A percentile compares a stretch with the other conserved stretches of the same genome.
Conservation (phyloP, 2,329 filamentous ascomycete genomes). For the Penicillium sp. region DNA sequence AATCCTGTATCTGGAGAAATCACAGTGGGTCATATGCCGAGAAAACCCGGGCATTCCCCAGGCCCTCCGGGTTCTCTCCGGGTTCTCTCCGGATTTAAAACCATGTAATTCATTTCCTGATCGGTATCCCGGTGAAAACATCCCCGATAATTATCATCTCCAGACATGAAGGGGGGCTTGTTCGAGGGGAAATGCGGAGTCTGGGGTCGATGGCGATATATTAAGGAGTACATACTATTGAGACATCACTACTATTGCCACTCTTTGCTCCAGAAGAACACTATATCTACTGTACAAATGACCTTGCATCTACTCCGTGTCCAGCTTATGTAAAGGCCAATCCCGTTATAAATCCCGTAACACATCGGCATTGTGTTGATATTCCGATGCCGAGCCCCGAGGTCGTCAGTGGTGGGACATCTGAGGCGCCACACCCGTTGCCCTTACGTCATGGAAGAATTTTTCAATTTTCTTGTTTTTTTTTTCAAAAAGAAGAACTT, state of each 20-base stretch:
- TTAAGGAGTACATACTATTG: not conserved
- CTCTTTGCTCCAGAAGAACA: not conserved
- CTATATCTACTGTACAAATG: not conserved
- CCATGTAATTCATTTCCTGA: slow-evolving; percentile 14
- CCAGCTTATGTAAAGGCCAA: not conserved
- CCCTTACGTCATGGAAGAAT: slow-evolving; percentile 8
- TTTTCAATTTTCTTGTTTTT: not conserved
- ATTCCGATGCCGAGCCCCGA: slow-evolving; percentile 1
- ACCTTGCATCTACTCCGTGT: not conserved
- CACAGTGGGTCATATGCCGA: not conserved
- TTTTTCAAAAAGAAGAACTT: not conserved
- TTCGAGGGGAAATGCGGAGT: slow-evolving; percentile 24
- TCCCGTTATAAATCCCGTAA: not conserved
- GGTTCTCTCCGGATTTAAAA: slow-evolving; percentile 15
- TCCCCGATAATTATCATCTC: slow-evolving; percentile 4
- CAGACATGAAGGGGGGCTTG: slow-evolving; percentile 4
- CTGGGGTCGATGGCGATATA: slow-evolving; percentile 8
- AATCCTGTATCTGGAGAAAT: slow-evolving; percentile 8
- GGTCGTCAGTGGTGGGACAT: not conserved
- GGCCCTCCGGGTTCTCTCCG: slow-evolving; percentile 2
- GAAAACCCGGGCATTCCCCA: slow-evolving; percentile 18
- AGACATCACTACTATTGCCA: not conserved
- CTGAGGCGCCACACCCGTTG: slow-evolving; percentile 5
- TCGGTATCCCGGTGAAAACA: slow-evolving; percentile 22
- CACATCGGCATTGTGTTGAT: not conserved